Evolutionary conservation across 306 rosid genomes (phyloP).

Genomic region (Begonia masoniana): DNA sequence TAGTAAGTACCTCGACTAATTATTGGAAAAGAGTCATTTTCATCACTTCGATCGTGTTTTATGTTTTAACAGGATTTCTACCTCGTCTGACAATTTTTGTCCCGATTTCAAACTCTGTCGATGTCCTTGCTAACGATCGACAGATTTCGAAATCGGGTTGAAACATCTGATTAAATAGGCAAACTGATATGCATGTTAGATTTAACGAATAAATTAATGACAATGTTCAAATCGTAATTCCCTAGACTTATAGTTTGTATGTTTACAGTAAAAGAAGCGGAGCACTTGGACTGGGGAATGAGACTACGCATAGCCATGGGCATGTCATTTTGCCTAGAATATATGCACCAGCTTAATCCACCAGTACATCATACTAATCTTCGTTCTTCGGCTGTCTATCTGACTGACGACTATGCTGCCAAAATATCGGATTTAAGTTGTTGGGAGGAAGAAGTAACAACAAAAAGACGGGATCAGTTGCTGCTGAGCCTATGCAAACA

Average conservation of each 20-base stretch:
- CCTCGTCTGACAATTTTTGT: no score
- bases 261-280: conserved; percentile 78
- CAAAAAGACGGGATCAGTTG: conserved; percentile 24
- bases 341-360: conserved; percentile 64
- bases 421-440: conserved; percentile 66
- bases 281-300: conserved; percentile 77
- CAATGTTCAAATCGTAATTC: no score
- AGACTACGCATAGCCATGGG: conserved; percentile 84
- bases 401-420: conserved; percentile 89
- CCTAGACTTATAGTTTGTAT: background rate
- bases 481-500: conserved; percentile 23
- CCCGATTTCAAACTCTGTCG: no score
- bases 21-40: no score
- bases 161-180: no score
- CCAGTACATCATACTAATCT: conserved; percentile 44
- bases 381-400: conserved; percentile 54
- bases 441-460: conserved; percentile 34
- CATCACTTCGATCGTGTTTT: background rate
- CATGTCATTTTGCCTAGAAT: conserved; percentile 75
- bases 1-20: conserved; percentile 30
- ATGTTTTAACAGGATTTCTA: no score
- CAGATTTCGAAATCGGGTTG: no score
- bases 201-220: no score
- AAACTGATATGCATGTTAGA: no score
- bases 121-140: no score